Conservation (phyloP, 257 asterid genomes). For the Galeopsis tetrahit region DNA sequence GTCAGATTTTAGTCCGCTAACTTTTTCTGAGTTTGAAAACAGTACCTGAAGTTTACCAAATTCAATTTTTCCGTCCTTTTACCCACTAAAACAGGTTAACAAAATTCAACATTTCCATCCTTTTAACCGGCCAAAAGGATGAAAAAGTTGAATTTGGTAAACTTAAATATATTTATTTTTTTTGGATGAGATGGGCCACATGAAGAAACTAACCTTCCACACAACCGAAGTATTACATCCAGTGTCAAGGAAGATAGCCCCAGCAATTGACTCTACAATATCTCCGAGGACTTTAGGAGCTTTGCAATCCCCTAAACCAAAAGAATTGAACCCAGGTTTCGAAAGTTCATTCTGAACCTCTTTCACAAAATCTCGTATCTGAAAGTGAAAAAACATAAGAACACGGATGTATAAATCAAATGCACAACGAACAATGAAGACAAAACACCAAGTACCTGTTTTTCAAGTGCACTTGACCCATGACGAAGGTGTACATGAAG, state of each 20-base stretch:
- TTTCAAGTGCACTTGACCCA: conserved; percentile 95
- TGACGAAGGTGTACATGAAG: conserved; percentile 96
- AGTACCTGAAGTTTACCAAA: too few relatives aligned
- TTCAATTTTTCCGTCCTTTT: too few relatives aligned
- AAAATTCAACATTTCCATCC: too few relatives aligned
- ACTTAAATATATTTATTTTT: too few relatives aligned
- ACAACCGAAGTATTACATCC: conserved; percentile 81
- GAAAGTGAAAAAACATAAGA: conserved; percentile 30
- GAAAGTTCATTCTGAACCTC: conserved; percentile 77
- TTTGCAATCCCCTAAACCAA: conserved; percentile 98
- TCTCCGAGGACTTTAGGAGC: conserved; percentile 99
- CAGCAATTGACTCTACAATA: conserved; percentile 96
- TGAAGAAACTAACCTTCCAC: conserved; percentile 73
- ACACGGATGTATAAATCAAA: conserved; percentile 14
- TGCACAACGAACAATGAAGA: conserved; percentile 1
- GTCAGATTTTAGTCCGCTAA: too few relatives aligned
- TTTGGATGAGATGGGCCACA: conserved; percentile 4
- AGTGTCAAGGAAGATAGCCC: conserved; percentile 94
- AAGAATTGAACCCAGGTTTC: conserved; percentile 89
- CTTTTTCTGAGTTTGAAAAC: too few relatives aligned
- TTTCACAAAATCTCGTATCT: conserved; percentile 92
- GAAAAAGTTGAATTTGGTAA: too few relatives aligned
- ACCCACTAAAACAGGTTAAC: too few relatives aligned
- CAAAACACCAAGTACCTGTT: conserved; percentile 58
- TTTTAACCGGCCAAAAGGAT: too few relatives aligned